These are phyloP conservation scores for Trapa incisa DNA, from an alignment of 345 rosid genomes.

Conservation along the genomic window DNA sequence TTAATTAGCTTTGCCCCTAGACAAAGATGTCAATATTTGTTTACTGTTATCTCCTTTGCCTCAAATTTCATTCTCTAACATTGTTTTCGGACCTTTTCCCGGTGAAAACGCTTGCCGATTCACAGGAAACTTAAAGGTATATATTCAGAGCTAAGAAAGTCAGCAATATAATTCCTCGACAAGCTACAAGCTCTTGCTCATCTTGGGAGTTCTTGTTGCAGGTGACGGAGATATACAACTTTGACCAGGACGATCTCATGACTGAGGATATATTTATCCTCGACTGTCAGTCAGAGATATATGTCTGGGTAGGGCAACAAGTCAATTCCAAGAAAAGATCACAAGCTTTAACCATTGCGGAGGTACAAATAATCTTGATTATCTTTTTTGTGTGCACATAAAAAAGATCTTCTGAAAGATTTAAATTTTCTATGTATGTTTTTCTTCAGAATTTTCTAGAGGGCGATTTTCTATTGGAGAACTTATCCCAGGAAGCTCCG, in stretches of 20 bases:
- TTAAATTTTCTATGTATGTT: background rate
- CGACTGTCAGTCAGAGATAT: constrained; percentile 72
- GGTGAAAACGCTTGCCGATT: constrained; percentile 19
- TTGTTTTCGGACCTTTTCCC: constrained; percentile 12
- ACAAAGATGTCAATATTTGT: constrained; percentile 8
- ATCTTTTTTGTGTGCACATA: background rate
- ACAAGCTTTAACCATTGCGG: constrained; percentile 58
- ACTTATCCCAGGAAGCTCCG: constrained; percentile 57
- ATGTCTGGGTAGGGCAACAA: constrained; percentile 92
- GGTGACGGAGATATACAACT: constrained; percentile 83
- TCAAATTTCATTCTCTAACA: constrained; percentile 13
- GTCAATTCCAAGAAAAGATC: constrained; percentile 62
- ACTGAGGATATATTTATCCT: constrained; percentile 92
- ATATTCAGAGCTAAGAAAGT: constrained; percentile 10
- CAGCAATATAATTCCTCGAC: background rate
- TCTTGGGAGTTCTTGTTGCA: constrained; percentile 18
- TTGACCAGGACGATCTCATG: constrained; percentile 93
- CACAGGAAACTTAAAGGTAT: constrained; percentile 80
- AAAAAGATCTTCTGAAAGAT: background rate
- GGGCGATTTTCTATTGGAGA: constrained; percentile 65
- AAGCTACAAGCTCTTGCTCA: background rate
- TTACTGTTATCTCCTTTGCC: background rate
- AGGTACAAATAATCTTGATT: constrained; percentile 32
- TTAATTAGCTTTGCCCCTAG: background rate
- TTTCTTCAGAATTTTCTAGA: constrained; percentile 59